A percentile compares a stretch with the other conserved stretches of the same genome.
These are phyloP conservation scores for Cudoniella acicularis DNA, from an alignment of 495 filamentous ascomycete species.

Conservation along the genomic window DNA sequence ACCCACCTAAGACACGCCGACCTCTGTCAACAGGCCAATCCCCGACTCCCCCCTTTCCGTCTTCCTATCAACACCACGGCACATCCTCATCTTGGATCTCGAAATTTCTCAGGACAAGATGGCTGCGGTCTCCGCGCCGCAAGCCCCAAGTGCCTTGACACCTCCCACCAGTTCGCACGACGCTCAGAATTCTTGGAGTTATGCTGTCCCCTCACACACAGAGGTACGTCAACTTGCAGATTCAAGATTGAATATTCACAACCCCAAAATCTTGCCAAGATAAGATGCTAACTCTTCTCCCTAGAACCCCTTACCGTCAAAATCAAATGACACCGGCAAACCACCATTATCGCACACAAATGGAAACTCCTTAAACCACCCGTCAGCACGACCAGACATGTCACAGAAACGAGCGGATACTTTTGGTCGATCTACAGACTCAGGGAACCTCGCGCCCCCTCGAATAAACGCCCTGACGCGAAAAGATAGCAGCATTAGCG, in stretches of 20 bases:
- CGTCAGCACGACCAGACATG: constrained; percentile 20
- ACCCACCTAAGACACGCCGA: constrained; percentile 7
- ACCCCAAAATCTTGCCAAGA: neutral
- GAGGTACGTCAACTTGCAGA: constrained; percentile 27
- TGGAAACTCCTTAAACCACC: constrained; percentile 15
- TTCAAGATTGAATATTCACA: no score
- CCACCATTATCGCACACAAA: constrained; percentile 24
- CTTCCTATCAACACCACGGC: neutral
- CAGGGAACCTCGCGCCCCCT: constrained; percentile 21
- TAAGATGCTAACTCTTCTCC: neutral
- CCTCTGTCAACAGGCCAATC: constrained; percentile 7
- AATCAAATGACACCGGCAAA: constrained; percentile 13
- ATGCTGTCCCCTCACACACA: constrained; percentile 33
- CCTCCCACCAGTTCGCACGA: constrained; percentile 50
- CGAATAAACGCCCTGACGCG: constrained; percentile 31
- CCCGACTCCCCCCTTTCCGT: neutral
- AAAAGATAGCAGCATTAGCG: constrained; percentile 47
- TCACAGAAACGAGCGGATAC: constrained; percentile 8
- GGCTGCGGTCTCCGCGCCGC: constrained; percentile 49
- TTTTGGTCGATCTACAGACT: constrained; percentile 6
- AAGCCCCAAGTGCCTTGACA: constrained; percentile 42
- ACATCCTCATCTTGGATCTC: neutral
- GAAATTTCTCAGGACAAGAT: constrained; percentile 28
- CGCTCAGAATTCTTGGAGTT: constrained; percentile 47
- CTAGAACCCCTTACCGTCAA: constrained; percentile 9